Evolutionary conservation across 176 grass and related monocot species (phyloP).

Genomic region (Eleusine coracana): DNA sequence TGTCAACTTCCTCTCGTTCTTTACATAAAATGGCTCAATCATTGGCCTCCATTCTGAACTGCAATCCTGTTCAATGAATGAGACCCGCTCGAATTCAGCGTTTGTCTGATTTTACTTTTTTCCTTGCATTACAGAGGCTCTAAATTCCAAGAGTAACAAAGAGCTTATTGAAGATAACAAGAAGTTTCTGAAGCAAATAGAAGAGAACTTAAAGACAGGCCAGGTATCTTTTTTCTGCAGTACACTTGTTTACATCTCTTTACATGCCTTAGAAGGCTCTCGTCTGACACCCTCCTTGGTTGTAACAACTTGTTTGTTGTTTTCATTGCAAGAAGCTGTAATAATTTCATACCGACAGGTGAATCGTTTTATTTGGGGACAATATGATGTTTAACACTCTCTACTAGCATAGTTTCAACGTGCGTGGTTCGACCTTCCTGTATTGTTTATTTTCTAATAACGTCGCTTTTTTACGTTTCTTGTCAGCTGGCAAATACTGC

Average conservation of each 20-base stretch:
- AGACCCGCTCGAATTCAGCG: neutral
- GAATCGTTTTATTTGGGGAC: too few species aligned
- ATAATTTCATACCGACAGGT: neutral
- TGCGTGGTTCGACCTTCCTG: too few species aligned
- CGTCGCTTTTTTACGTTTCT: neutral
- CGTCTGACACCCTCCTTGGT: neutral
- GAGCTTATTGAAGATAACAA: conserved; percentile 19
- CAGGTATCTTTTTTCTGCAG: neutral
- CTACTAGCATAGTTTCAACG: too few species aligned
- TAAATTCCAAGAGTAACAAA: conserved; percentile 18
- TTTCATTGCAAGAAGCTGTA: neutral
- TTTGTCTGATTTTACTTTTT: neutral
- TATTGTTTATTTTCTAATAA: too few species aligned
- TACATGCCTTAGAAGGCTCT: neutral
- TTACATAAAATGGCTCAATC: neutral
- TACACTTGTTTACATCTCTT: neutral
- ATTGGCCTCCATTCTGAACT: neutral
- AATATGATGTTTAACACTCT: too few species aligned
- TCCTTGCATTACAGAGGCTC: neutral
- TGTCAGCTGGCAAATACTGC: neutral
- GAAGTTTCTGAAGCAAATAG: conserved; percentile 23
- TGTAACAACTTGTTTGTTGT: neutral
- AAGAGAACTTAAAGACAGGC: conserved; percentile 19
- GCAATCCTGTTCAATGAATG: neutral
- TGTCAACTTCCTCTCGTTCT: neutral